Evolutionary conservation across 2,329 filamentous ascomycete species (phyloP).

Genomic region (Coccinonectria pachysandricola): DNA sequence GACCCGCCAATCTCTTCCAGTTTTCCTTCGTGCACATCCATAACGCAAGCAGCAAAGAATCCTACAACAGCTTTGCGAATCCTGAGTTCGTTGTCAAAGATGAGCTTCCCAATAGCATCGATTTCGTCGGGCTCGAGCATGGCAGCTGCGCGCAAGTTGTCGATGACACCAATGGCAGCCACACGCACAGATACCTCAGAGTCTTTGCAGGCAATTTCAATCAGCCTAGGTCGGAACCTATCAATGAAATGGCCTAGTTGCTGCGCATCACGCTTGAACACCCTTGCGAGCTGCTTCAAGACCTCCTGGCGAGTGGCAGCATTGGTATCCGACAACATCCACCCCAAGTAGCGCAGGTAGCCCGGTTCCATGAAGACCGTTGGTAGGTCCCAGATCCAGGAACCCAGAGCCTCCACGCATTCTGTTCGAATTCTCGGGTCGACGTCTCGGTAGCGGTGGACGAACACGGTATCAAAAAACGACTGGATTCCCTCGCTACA

Average conservation of each 20-base stretch:
- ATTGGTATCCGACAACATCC: constrained; percentile 80
- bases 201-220: constrained; percentile 88
- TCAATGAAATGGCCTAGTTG: constrained; percentile 89
- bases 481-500: constrained; percentile 68
- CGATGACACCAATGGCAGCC: constrained; percentile 69
- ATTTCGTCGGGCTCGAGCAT: constrained; percentile 87
- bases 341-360: constrained; percentile 88
- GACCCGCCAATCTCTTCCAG: constrained; percentile 77
- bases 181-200: constrained; percentile 72
- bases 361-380: constrained; percentile 83
- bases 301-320: constrained; percentile 73
- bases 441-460: constrained; percentile 90
- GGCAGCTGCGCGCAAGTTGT: constrained; percentile 70
- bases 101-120: constrained; percentile 73
- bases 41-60: constrained; percentile 84
- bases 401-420: constrained; percentile 75
- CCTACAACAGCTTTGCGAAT: constrained; percentile 81
- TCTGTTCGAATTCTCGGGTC: constrained; percentile 83
- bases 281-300: constrained; percentile 65
- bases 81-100: constrained; percentile 77
- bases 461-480: constrained; percentile 85
- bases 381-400: constrained; percentile 79
- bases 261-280: constrained; percentile 74
- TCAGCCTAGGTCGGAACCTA: constrained; percentile 72
- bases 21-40: constrained; percentile 68